phyloP scores from a whole-genome alignment of 2,329 filamentous ascomycete species.

The Aspergillus thermomutatus region DNA sequence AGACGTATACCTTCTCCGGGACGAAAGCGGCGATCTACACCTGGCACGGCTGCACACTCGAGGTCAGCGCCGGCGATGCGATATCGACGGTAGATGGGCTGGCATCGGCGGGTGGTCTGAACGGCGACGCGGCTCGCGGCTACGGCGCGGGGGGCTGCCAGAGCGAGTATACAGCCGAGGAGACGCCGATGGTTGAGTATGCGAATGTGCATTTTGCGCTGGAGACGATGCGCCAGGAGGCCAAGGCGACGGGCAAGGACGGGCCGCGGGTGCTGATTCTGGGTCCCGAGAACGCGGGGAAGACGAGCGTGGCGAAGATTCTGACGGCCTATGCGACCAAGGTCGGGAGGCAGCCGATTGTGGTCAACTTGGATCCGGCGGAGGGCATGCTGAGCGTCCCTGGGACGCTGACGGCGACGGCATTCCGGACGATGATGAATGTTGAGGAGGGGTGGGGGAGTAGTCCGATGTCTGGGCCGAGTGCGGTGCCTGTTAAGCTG shows the following conservation, averaged over 20 bases:
- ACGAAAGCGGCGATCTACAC: conserved; percentile 86
- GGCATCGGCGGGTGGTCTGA: conserved; percentile 19
- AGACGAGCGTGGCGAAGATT: conserved; percentile 75
- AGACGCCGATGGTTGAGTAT: conserved; percentile 76
- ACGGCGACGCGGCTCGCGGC: conserved; percentile 23
- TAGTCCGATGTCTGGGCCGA: conserved; percentile 87
- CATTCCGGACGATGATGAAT: conserved; percentile 83
- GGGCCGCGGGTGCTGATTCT: conserved; percentile 83
- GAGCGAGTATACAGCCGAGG: conserved; percentile 68
- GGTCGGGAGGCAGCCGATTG: conserved; percentile 68
- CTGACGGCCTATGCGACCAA: conserved; percentile 77
- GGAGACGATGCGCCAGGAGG: conserved; percentile 65
- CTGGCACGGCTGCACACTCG: conserved; percentile 84
- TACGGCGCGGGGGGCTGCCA: conserved; percentile 58
- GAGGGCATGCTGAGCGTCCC: conserved; percentile 77
- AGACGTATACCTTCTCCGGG: conserved; percentile 75
- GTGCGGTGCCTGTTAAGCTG: conserved; percentile 82
- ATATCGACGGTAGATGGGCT: conserved; percentile 35
- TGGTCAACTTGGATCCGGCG: conserved; percentile 79
- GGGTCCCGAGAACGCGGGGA: conserved; percentile 74
- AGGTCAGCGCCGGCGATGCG: conserved; percentile 64
- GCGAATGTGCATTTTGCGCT: conserved; percentile 87
- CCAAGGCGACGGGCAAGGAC: conserved; percentile 48
- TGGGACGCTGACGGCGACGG: conserved; percentile 80
- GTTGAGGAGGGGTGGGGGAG: conserved; percentile 85